These are phyloP conservation scores for Biscogniauxia marginata DNA, from an alignment of 2,329 filamentous ascomycete species.

Conservation along the genomic window DNA sequence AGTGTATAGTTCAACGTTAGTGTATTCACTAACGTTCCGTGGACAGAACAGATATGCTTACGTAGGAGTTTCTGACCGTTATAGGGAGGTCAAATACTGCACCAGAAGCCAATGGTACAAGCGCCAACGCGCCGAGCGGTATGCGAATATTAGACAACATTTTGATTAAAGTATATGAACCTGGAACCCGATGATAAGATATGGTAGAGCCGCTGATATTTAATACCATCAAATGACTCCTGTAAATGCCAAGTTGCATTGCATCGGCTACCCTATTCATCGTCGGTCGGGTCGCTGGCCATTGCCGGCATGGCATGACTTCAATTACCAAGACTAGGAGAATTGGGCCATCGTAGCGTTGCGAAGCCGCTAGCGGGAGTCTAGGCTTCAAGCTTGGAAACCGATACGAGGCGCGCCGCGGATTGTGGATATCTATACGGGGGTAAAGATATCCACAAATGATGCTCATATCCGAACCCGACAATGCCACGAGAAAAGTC, in stretches of 20 bases:
- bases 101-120: constrained; percentile 5
- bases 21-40: not conserved
- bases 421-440: not conserved
- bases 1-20: not conserved
- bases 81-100: constrained; percentile 13
- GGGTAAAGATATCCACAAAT: not conserved
- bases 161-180: not conserved
- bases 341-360: not conserved
- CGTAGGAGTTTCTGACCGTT: constrained; percentile 11
- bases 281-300: not conserved
- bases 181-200: not conserved
- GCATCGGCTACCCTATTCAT: not conserved
- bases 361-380: not conserved
- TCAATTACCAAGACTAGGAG: not conserved
- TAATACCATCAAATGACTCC: not conserved
- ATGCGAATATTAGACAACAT: not conserved
- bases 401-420: not conserved
- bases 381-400: not conserved
- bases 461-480: not conserved
- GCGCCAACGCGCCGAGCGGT: constrained; percentile 2
- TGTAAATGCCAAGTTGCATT: not conserved
- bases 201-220: not conserved
- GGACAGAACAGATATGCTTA: constrained; percentile 2
- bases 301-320: not conserved
- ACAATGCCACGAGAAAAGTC: not conserved